Base-by-base conservation (phyloP, 2,329 filamentous ascomycete genomes). In the Metarhizium anisopliae region DNA sequence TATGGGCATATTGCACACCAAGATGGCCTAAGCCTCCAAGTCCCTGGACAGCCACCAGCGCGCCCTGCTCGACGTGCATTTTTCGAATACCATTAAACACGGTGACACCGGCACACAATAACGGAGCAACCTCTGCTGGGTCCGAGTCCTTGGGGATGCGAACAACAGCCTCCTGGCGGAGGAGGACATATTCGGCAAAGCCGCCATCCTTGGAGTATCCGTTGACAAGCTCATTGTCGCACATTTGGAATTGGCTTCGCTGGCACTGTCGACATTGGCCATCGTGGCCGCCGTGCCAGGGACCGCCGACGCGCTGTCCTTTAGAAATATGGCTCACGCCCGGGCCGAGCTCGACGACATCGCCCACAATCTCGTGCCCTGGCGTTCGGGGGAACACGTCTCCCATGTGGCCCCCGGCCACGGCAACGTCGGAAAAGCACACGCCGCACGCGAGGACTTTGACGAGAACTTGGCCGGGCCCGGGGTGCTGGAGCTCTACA, bases 1-100 rank as follows among this genome's bases (percentile, higher is more conserved):
- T 84, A 52, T 75, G 75, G 4, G 87, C 87, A 66, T 86, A 92
- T 67, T 91, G 87, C 35, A 92, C 83, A 0, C 87, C 89, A 35
- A 93, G 68, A 68, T 93, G 89, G 2, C 89, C 89, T 0, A 92
- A 77, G 2, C 89, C 89, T 52, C 90, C 84, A 3, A 93, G 75
- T 14, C 87, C 89, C 59, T 92, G 83, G 25, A 84, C 65, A 25
- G 80, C 81, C 0, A 84, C 77, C 0, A 77, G 59, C n/a, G 70
- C 73, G 10, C 81, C 81, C 55, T 78, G 75, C 61, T 76, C 72
- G 49, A 83, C 70, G 29, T 73, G 65, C 59, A 79, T 72, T 67
- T 81, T 80, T 59, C 81, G 77, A 53, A 84, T 77, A 18, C 72
- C 70, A 67, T 84, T 84, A 69, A 83, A 84, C 10, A 82, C 80